Conservation (phyloP, 345 rosid genomes). For the Pugionium cornutum region DNA sequence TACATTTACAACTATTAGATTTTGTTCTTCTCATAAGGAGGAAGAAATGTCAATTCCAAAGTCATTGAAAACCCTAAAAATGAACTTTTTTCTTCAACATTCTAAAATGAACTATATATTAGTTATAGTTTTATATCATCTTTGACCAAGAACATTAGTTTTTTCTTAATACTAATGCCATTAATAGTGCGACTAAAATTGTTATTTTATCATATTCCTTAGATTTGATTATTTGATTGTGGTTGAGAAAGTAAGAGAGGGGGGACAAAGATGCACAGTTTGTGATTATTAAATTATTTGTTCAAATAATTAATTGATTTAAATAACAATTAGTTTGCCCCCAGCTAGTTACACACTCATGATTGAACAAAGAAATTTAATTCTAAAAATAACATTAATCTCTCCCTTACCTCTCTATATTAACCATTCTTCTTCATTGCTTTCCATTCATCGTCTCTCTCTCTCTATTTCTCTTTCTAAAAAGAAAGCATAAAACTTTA, state of each 20-base stretch:
- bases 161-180: conserved; percentile 10
- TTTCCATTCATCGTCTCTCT: conserved; percentile 26
- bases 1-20: background rate
- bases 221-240: conserved; percentile 1
- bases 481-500: conserved; percentile 24
- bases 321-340: conserved; percentile 19
- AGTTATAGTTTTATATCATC: conserved; percentile 30
- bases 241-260: conserved; percentile 4
- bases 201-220: conserved; percentile 21
- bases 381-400: background rate
- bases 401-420: conserved; percentile 42
- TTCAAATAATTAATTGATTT: conserved; percentile 22
- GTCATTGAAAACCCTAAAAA: conserved; percentile 23
- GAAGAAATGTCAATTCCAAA: conserved; percentile 14
- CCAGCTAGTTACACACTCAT: conserved; percentile 34
- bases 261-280: conserved; percentile 42
- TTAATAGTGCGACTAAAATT: conserved; percentile 30
- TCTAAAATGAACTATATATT: background rate
- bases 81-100: background rate
- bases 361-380: too few species aligned
- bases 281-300: conserved; percentile 34
- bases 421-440: background rate
- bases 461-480: background rate
- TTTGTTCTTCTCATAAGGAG: conserved; percentile 4
- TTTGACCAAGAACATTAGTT: conserved; percentile 28